phyloP scores from a whole-genome alignment of 257 asterid genomes.

The Osmanthus fragrans region DNA sequence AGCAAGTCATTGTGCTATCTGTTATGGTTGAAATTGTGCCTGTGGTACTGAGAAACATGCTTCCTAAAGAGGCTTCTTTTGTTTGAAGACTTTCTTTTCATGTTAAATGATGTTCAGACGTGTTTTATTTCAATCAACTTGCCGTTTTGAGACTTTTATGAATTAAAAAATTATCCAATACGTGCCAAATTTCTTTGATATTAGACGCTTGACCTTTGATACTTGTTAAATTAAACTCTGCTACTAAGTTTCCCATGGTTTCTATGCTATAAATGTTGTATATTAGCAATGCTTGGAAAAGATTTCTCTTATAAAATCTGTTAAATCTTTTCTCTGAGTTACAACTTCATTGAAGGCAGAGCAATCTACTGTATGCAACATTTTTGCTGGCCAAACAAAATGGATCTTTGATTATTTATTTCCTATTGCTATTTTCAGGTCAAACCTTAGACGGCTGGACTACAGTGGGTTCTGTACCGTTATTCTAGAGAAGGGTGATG shows the following conservation, averaged over 20 bases:
- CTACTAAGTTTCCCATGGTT: not conserved
- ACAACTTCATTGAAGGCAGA: not conserved
- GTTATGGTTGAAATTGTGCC: too few species aligned
- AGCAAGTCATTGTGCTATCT: not conserved
- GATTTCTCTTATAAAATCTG: not conserved
- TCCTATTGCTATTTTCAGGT: conserved; percentile 45
- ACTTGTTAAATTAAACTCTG: not conserved
- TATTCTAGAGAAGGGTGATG: conserved; percentile 85
- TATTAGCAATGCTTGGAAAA: not conserved
- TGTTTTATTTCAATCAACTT: too few species aligned
- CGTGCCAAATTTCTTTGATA: not conserved
- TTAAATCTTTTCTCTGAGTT: not conserved
- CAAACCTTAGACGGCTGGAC: conserved; percentile 84
- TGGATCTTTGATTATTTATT: conserved; percentile 21
- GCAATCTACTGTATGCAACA: not conserved
- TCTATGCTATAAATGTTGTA: not conserved
- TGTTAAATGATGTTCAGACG: too few species aligned
- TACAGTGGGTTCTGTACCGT: conserved; percentile 70
- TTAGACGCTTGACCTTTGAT: not conserved
- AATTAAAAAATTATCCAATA: too few species aligned
- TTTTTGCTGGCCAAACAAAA: not conserved
- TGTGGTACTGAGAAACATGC: too few species aligned
- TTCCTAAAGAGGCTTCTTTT: too few species aligned
- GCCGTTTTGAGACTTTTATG: not conserved
- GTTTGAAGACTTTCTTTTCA: too few species aligned